phyloP scores from a whole-genome alignment of 1,284 basidiomycete genomes.

The Tylopilus sp. region DNA sequence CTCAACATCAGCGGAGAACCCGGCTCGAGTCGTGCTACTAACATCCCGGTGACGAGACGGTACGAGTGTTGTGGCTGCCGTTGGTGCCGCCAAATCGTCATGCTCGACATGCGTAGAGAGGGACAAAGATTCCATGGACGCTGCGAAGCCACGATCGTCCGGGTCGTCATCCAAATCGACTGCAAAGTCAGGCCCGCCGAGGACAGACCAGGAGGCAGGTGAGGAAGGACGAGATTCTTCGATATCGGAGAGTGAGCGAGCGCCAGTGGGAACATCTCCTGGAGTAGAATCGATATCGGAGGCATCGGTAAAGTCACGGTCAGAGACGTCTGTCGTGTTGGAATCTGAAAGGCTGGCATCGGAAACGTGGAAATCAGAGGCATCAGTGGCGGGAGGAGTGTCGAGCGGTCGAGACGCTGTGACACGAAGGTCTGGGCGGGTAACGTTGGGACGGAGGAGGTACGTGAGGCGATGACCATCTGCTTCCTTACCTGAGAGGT shows the following conservation, averaged over 20 bases:
- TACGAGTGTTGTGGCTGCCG: constrained; percentile 8
- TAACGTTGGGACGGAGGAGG: constrained; percentile 70
- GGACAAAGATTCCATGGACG: constrained; percentile 34
- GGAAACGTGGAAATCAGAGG: constrained; percentile 41
- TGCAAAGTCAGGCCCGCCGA: constrained; percentile 12
- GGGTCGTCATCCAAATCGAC: constrained; percentile 12
- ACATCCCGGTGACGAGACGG: constrained; percentile 4
- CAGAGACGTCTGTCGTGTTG: constrained; percentile 17
- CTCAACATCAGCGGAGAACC: not conserved
- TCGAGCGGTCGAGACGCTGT: constrained; percentile 37
- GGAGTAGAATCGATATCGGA: constrained; percentile 22
- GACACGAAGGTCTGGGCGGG: constrained; percentile 45
- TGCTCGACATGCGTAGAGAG: constrained; percentile 15
- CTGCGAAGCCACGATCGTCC: constrained; percentile 29
- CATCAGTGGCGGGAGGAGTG: constrained; percentile 70
- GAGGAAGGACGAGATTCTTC: constrained; percentile 27
- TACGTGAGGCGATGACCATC: constrained; percentile 65
- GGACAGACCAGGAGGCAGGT: constrained; percentile 22
- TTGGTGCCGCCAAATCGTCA: not conserved
- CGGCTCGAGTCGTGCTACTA: not conserved
- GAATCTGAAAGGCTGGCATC: constrained; percentile 29
- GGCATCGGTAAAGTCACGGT: constrained; percentile 10
- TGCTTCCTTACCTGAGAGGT: constrained; percentile 59
- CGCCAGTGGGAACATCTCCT: constrained; percentile 2
- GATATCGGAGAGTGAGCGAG: constrained; percentile 28